Evolutionary conservation across 108 stramenopile species (phyloP).

Genomic region (Discostella pseudostelligera): DNA sequence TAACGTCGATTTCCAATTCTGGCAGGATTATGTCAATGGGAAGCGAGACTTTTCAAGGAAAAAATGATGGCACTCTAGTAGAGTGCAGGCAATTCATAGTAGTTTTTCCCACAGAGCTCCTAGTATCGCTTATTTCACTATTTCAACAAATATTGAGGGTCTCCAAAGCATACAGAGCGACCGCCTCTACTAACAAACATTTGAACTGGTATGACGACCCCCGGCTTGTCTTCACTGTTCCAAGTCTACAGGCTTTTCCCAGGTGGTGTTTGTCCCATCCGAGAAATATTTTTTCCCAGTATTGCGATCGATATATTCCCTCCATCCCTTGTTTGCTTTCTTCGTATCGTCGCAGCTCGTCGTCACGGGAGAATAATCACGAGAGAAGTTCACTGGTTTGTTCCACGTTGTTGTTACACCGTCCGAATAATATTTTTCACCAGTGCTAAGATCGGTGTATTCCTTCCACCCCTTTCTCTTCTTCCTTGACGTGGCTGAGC

Average conservation of each 20-base stretch:
- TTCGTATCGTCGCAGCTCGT: neutral
- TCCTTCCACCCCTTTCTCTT: slow-evolving; percentile 53
- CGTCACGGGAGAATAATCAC: neutral
- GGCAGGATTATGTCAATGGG: slow-evolving; percentile 71
- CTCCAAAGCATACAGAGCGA: neutral
- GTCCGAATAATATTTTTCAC: slow-evolving; percentile 74
- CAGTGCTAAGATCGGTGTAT: slow-evolving; percentile 56
- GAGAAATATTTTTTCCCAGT: slow-evolving; percentile 71
- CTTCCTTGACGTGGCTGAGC: neutral
- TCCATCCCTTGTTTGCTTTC: slow-evolving; percentile 38
- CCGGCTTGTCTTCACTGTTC: neutral
- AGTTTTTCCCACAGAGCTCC: too few species aligned
- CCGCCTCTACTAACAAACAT: neutral
- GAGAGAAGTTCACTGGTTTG: slow-evolving; percentile 40
- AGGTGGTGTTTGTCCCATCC: slow-evolving; percentile 62
- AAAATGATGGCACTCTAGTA: neutral
- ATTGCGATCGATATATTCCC: slow-evolving; percentile 49
- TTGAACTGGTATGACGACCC: neutral
- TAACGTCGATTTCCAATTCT: slow-evolving; percentile 58
- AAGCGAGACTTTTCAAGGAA: slow-evolving; percentile 28
- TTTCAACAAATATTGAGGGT: neutral
- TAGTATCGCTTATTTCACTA: neutral
- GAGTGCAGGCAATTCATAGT: too few species aligned
- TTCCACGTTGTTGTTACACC: slow-evolving; percentile 76
- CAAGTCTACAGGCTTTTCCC: slow-evolving; percentile 52